phyloP scores from a whole-genome alignment of 768 basidiomycete genomes.

The Boletus sensibilis region DNA sequence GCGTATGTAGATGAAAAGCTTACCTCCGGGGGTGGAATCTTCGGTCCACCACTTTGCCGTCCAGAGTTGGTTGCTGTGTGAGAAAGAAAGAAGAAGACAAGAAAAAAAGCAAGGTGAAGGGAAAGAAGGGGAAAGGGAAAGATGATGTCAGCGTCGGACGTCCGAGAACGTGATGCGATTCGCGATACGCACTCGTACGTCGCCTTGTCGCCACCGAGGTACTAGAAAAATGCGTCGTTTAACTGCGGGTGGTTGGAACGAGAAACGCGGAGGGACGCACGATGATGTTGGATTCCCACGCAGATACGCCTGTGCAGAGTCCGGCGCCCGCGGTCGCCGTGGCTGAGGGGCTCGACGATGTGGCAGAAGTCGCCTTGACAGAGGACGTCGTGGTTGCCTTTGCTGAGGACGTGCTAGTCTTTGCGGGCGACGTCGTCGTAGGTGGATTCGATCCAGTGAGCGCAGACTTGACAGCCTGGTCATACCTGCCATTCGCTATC shows the following conservation, averaged over 20 bases:
- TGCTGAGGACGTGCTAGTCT: background rate
- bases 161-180: background rate
- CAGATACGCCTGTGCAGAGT: slow-evolving; percentile 41
- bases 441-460: slow-evolving; percentile 24
- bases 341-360: background rate
- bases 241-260: too few relatives aligned
- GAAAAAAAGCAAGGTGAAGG: too few relatives aligned
- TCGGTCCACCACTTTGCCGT: slow-evolving; percentile 22
- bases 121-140: background rate
- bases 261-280: slow-evolving; percentile 30
- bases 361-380: slow-evolving; percentile 6
- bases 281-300: slow-evolving; percentile 39
- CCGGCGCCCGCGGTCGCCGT: slow-evolving; percentile 23
- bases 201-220: slow-evolving; percentile 41
- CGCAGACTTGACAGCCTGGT: slow-evolving; percentile 42
- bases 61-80: slow-evolving; percentile 7
- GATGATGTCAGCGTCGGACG: background rate
- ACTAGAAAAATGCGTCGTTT: slow-evolving; percentile 30
- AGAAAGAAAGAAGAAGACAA: too few relatives aligned
- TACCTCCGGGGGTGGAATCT: background rate
- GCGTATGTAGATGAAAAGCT: background rate
- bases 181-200: slow-evolving; percentile 38
- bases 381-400: background rate
- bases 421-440: background rate
- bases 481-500: slow-evolving; percentile 44